Percentiles rank a stretch among this genome's conserved stretches.
phyloP scores from a whole-genome alignment of 805 yeast genomes.

The Tetrapisispora taiwanensis region DNA sequence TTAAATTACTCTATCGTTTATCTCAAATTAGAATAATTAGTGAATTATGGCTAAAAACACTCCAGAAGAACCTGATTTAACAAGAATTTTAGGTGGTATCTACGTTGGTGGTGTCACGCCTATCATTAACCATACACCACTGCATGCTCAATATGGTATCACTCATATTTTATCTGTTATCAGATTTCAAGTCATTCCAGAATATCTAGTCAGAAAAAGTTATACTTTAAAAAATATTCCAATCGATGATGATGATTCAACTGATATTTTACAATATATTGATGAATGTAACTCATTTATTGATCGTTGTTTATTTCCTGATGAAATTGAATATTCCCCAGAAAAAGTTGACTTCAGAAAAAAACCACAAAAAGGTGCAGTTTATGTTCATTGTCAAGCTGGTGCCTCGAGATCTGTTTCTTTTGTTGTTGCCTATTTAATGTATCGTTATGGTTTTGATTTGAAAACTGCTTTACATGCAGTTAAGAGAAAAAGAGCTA shows the following conservation, averaged over 20 bases:
- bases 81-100: slow-evolving; percentile 69
- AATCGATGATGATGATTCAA: slow-evolving; percentile 60
- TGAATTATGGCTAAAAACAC: neutral
- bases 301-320: slow-evolving; percentile 47
- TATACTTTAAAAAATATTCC: slow-evolving; percentile 52
- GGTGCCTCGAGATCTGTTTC: slow-evolving; percentile 90
- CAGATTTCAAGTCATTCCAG: slow-evolving; percentile 50
- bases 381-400: slow-evolving; percentile 72
- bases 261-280: slow-evolving; percentile 55
- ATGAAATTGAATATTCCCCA: slow-evolving; percentile 27
- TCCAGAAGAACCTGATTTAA: slow-evolving; percentile 13
- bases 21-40: too few relatives aligned
- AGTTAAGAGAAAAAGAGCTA: slow-evolving; percentile 51
- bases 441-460: slow-evolving; percentile 59
- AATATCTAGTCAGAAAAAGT: slow-evolving; percentile 33
- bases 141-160: slow-evolving; percentile 44
- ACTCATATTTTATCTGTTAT: slow-evolving; percentile 65
- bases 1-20: too few relatives aligned
- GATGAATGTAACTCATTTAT: slow-evolving; percentile 58
- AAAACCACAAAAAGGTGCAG: slow-evolving; percentile 35
- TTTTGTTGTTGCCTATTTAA: slow-evolving; percentile 76
- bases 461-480: slow-evolving; percentile 62
- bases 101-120: slow-evolving; percentile 69
- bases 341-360: slow-evolving; percentile 22
- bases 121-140: slow-evolving; percentile 41